Evolutionary conservation across 257 asterid species (phyloP), one percentile per base, ranked within the genome.

Genomic region (Thymus mandschuricus): DNA sequence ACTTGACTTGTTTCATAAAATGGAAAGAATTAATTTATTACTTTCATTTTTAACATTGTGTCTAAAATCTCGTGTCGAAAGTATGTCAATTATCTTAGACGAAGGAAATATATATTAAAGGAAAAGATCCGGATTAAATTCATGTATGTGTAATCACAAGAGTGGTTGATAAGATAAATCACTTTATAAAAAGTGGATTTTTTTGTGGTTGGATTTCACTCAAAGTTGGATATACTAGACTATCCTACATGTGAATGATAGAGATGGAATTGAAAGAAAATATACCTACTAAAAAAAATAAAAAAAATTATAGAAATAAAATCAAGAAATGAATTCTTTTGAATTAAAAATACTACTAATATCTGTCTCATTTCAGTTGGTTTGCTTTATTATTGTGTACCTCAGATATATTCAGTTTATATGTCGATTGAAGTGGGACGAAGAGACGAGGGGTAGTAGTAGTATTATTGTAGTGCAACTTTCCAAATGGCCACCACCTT

Each of bases 171-270:
- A n/a, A 50, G 15, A 21, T 21, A 21, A 52, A 15, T 21, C 33
- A 61, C 80, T 73, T 73, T 82, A 72, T 52, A 76, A 52, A 81
- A 85, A 83, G 89, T 73, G 73, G 76, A 65, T 62, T 55, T 38
- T 71, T 69, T 50, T 80, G 73, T 70, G 87, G 81, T 80, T 79
- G 76, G 81, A 80, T 80, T 71, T 62, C 78, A 72, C 76, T 60
- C 57, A 70, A 62, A 67, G 41, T 49, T 77, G 75, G 73, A 66
- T 60, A 66, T 60, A 69, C 50, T 38, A 28, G 31, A 76, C 75
- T 69, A 77, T 79, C 80, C 66, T 65, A 58, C 82, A 80, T 81
- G 86, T 83, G 87, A 82, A 28, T 72, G 57, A 66, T 50, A 71
- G 59, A 72, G 77, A 58, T 28, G 40, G 34, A 72, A 40, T 7